Evolutionary conservation across 805 yeast genomes (phyloP), one percentile per base, ranked within the genome.

Genomic region (Teunomyces gatunensis): DNA sequence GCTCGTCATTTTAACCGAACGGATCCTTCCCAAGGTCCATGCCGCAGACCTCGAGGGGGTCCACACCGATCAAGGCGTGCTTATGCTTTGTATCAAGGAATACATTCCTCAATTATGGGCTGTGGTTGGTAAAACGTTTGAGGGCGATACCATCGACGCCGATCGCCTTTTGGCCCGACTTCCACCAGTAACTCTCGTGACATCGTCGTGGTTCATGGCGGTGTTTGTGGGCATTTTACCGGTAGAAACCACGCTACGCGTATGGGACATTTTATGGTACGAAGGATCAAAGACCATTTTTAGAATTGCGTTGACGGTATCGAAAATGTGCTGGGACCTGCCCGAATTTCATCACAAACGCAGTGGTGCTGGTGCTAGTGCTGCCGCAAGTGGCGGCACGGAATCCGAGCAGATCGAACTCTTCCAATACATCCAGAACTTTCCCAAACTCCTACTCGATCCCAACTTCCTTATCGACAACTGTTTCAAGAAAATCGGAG

Each of bases 201-300:
- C 98, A 0, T 92, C 97, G 0, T 84, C 96, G 46, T 94, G 99
- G 99, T 94, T 94, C 61, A 92, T 94, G 98, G 87, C 97, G 57
- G 80, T 89, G n/a, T 94, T 87, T 67, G 89, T 94, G 30, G 96
- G 96, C 0, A 82, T 85, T 0, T 67, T 94, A 21, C 99, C 99
- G 0, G 81, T 89, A 18, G 98, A 94, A 60, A 80, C 95, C 0
- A 85, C 89, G 6, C 70, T 94, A 39, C 71, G 98, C 47, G 84
- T 94, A 0, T 92, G 99, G 98, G 99, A 94, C 66, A 88, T 95
- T 52, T 68, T 92, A 43, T 91, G 95, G 74, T 89, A 87, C 60
- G 98, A 92, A 63, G 97, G 89, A 25, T 85, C 96, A 1, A 88
- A 88, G 58, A 80, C 94, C 9, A 72, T 94, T 13, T 94, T 90